Evolutionary conservation across 345 rosid species (phyloP).

Genomic region (Xanthoceras sorbifolium): DNA sequence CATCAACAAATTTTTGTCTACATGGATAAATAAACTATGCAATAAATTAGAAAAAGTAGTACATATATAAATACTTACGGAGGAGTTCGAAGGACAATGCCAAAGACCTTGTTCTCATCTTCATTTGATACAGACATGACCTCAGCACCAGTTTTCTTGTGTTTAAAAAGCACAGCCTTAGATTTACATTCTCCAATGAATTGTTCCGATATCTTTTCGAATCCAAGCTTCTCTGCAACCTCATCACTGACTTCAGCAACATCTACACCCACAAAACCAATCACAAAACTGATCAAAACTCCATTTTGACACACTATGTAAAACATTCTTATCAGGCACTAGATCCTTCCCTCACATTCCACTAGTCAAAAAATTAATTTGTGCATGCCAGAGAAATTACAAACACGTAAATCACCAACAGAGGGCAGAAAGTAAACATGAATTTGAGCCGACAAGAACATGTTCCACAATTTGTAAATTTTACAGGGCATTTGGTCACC

Average conservation of each 20-base stretch:
- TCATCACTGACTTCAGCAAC: slow-evolving; percentile 50
- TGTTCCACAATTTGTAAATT: too few species aligned
- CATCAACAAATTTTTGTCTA: neutral
- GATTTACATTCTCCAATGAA: slow-evolving; percentile 93
- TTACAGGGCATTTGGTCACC: neutral
- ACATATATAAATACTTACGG: slow-evolving; percentile 54
- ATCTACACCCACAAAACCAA: slow-evolving; percentile 40
- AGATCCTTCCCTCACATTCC: neutral
- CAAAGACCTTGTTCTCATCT: slow-evolving; percentile 89
- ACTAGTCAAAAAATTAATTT: too few species aligned
- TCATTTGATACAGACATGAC: slow-evolving; percentile 90
- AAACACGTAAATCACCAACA: too few species aligned
- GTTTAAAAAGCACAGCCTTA: slow-evolving; percentile 73
- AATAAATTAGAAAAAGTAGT: neutral
- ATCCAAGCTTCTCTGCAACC: slow-evolving; percentile 76
- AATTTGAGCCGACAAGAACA: too few species aligned
- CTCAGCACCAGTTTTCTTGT: slow-evolving; percentile 91
- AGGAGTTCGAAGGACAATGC: slow-evolving; percentile 85
- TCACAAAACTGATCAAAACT: neutral
- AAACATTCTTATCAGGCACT: neutral
- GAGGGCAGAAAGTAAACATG: too few species aligned
- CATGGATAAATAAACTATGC: neutral
- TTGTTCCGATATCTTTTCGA: slow-evolving; percentile 81
- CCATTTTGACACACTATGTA: slow-evolving; percentile 15
- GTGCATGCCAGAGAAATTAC: too few species aligned